These are phyloP conservation scores for Lasiosphaeria miniovina DNA, from an alignment of 495 filamentous ascomycete genomes.

Conservation along the genomic window DNA sequence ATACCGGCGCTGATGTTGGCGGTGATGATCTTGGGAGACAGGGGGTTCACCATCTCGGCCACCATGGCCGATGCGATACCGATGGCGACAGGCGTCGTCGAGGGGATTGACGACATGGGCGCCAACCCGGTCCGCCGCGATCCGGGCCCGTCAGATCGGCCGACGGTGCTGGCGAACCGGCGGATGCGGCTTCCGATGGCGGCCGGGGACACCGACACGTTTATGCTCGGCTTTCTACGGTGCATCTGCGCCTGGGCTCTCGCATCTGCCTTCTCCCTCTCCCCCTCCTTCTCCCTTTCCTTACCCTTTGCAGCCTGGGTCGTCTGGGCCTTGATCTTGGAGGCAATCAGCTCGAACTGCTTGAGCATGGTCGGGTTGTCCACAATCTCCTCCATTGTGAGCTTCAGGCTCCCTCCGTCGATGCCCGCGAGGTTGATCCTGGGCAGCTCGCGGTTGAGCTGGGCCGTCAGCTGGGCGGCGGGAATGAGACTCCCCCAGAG, in stretches of 20 bases:
- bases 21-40: slow-evolving; percentile 18
- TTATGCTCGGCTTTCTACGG: slow-evolving; percentile 29
- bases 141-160: slow-evolving; percentile 14
- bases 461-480: slow-evolving; percentile 42
- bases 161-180: slow-evolving; percentile 31
- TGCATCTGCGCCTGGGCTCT: slow-evolving; percentile 14
- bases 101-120: not conserved
- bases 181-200: slow-evolving; percentile 30
- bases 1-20: slow-evolving; percentile 3
- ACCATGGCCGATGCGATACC: slow-evolving; percentile 27
- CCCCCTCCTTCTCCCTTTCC: slow-evolving; percentile 20
- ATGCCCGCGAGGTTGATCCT: slow-evolving; percentile 18
- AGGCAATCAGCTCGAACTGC: slow-evolving; percentile 46
- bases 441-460: slow-evolving; percentile 40
- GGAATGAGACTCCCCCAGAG: slow-evolving; percentile 48
- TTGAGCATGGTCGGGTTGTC: slow-evolving; percentile 46
- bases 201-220: slow-evolving; percentile 16
- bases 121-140: slow-evolving; percentile 3
- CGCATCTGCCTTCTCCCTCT: slow-evolving; percentile 17
- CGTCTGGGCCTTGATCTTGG: slow-evolving; percentile 32
- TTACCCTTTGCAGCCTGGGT: slow-evolving; percentile 17
- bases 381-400: slow-evolving; percentile 48
- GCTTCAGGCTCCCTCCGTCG: slow-evolving; percentile 20
- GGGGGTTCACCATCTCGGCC: slow-evolving; percentile 22
- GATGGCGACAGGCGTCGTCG: slow-evolving; percentile 21